phyloP scores from a whole-genome alignment of 495 filamentous ascomycete species.

The Pseudoneurospora amorphoporcata region DNA sequence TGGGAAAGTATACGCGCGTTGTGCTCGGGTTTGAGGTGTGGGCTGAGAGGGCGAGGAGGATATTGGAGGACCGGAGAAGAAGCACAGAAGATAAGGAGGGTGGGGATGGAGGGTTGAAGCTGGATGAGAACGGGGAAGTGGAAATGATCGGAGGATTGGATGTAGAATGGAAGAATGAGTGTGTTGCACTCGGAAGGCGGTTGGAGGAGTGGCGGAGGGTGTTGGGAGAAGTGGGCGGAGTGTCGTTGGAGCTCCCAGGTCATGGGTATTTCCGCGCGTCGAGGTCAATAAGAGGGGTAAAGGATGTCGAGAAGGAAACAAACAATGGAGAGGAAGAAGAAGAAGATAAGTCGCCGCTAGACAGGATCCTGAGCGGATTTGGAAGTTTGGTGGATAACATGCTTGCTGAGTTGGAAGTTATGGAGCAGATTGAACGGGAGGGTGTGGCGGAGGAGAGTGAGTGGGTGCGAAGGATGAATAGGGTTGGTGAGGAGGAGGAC shows the following conservation, averaged over 20 bases:
- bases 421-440: constrained; percentile 39
- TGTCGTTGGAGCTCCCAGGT: background rate
- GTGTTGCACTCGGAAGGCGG: constrained; percentile 24
- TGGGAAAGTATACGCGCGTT: constrained; percentile 38
- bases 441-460: constrained; percentile 30
- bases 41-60: constrained; percentile 30
- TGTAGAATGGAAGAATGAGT: constrained; percentile 34
- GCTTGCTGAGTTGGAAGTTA: constrained; percentile 35
- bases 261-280: background rate
- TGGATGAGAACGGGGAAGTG: constrained; percentile 14
- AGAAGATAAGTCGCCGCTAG: constrained; percentile 23
- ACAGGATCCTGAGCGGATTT: constrained; percentile 27
- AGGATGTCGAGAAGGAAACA: background rate
- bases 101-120: constrained; percentile 24
- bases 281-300: background rate
- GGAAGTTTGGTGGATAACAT: constrained; percentile 33
- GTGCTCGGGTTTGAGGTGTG: constrained; percentile 43
- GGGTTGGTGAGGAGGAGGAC: constrained; percentile 17
- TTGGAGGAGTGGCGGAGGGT: constrained; percentile 33
- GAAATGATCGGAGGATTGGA: constrained; percentile 35
- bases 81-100: constrained; percentile 8
- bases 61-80: constrained; percentile 25
- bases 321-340: background rate
- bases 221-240: constrained; percentile 24
- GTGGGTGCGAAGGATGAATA: constrained; percentile 40